Conservation (phyloP, 305 asterid genomes). For the Fraxinus angustifolia region DNA sequence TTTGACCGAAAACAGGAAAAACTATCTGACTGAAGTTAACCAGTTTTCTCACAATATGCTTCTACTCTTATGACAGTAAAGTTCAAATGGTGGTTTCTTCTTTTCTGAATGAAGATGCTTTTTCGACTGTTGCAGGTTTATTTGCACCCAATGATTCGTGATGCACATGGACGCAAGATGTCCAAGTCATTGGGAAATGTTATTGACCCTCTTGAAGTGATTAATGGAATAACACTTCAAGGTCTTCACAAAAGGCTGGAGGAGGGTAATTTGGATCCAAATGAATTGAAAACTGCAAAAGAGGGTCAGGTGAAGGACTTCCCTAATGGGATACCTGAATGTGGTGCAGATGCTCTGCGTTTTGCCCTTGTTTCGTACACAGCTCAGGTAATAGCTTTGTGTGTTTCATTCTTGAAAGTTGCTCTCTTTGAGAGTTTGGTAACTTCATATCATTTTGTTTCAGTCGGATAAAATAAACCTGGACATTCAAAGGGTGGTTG, state of each 20-base stretch:
- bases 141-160: slow-evolving; percentile 93
- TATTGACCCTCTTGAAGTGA: slow-evolving; percentile 85
- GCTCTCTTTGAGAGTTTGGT: slow-evolving; percentile 7
- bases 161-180: slow-evolving; percentile 98
- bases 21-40: background rate
- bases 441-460: slow-evolving; percentile 24
- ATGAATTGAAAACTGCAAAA: slow-evolving; percentile 69
- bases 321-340: slow-evolving; percentile 84
- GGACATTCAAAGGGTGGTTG: slow-evolving; percentile 89
- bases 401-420: slow-evolving; percentile 1
- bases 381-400: slow-evolving; percentile 60
- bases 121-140: slow-evolving; percentile 53
- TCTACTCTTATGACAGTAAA: background rate
- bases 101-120: slow-evolving; percentile 1
- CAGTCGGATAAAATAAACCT: slow-evolving; percentile 89
- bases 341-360: slow-evolving; percentile 96
- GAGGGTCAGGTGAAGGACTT: slow-evolving; percentile 91
- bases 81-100: background rate
- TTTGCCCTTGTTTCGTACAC: slow-evolving; percentile 93
- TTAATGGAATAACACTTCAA: slow-evolving; percentile 65
- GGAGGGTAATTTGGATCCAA: slow-evolving; percentile 85
- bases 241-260: slow-evolving; percentile 86
- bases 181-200: slow-evolving; percentile 95
- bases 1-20: background rate
- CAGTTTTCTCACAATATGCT: background rate